Percentiles rank a stretch among this genome's conserved stretches.
Conservation (phyloP, 768 basidiomycete genomes). For the Mycena maculata region DNA sequence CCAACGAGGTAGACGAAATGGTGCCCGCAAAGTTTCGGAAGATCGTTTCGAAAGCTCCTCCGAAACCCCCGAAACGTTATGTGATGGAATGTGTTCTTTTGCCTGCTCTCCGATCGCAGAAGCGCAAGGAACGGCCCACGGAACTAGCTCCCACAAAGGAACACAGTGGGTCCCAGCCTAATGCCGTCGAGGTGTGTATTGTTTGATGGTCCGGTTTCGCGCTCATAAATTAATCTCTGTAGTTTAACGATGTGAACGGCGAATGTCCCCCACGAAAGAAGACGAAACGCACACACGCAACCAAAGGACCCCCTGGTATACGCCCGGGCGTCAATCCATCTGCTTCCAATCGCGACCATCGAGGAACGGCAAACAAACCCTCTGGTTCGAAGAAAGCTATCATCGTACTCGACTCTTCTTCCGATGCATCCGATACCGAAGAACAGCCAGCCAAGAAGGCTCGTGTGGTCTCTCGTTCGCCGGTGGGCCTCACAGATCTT, state of each 20-base stretch:
- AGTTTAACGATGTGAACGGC: neutral
- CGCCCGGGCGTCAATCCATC: neutral
- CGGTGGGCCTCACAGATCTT: neutral
- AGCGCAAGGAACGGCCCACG: slow-evolving; percentile 7
- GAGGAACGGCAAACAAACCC: neutral
- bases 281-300: neutral
- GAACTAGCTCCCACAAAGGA: neutral
- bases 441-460: slow-evolving; percentile 6
- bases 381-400: neutral
- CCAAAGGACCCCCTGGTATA: neutral
- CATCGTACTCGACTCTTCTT: neutral
- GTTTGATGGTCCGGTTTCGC: neutral
- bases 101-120: neutral
- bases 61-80: slow-evolving; percentile 3
- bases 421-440: slow-evolving; percentile 17
- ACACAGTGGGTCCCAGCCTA: neutral
- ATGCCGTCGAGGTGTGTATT: neutral
- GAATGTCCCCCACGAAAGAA: neutral
- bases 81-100: slow-evolving; percentile 21
- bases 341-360: neutral
- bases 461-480: neutral
- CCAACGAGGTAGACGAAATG: neutral
- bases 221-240: neutral
- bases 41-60: neutral
- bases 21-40: neutral